Evolutionary conservation across 192 early-diverging fungal species (phyloP).

Genomic region (Rhizoclosmatium globosum): DNA sequence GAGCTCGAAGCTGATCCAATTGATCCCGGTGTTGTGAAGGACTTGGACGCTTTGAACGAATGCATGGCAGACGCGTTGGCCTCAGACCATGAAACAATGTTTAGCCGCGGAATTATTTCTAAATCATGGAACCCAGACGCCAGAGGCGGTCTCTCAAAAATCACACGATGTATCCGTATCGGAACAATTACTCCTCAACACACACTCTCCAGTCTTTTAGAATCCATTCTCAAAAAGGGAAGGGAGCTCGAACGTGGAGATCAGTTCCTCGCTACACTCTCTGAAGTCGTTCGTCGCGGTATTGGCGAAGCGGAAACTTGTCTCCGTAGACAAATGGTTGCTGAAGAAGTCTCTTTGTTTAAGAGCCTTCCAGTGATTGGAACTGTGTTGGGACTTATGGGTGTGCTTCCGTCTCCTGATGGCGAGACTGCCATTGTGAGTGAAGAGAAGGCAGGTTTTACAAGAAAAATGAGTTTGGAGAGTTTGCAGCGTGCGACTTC

Average conservation of each 20-base stretch:
- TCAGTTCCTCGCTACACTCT: slow-evolving; percentile 27
- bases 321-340: neutral
- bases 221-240: slow-evolving; percentile 9
- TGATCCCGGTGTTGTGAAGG: slow-evolving; percentile 10
- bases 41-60: slow-evolving; percentile 17
- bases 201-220: neutral
- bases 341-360: slow-evolving; percentile 16
- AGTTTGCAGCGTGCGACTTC: neutral
- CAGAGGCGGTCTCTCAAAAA: neutral
- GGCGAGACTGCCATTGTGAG: neutral
- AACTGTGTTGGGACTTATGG: slow-evolving; percentile 28
- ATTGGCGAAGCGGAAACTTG: slow-evolving; percentile 24
- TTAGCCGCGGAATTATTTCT: neutral
- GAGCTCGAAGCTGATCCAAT: neutral
- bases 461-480: neutral
- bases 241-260: slow-evolving; percentile 23
- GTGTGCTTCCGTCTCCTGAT: neutral
- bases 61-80: slow-evolving; percentile 12
- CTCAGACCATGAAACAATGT: neutral
- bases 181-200: neutral
- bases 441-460: neutral
- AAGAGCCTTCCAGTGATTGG: slow-evolving; percentile 27
- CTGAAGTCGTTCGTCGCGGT: slow-evolving; percentile 19
- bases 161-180: slow-evolving; percentile 6
- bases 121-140: neutral